Base-by-base conservation (phyloP, 345 rosid species). In the Eucalyptus grandis region DNA sequence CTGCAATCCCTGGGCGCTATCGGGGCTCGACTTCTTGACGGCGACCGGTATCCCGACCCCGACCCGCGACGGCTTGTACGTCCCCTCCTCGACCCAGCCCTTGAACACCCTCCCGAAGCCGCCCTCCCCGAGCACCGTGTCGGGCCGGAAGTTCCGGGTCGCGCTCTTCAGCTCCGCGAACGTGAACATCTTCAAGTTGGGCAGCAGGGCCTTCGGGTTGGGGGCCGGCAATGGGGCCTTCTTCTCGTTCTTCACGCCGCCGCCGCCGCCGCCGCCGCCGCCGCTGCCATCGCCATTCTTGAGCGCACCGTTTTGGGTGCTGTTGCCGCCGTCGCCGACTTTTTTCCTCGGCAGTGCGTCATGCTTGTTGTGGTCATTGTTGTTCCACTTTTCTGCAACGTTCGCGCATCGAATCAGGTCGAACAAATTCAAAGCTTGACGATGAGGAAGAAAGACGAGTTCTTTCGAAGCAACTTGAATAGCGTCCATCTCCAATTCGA, bases 21-120 rank as follows among this genome's bases (percentile, higher is more conserved):
- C 97, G 3, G 96, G 94, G 49, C 92, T 95, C 5, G 98, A 96
- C 90, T 94, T 96, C 92, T 96, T 97, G 81, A 97, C 99, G 30
- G 99, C 99, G 8, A 97, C 96, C 8, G 99, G 94, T 80, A 94
- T 94, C 40, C 99, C 99, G 86, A 88, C 89, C 2, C 99, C 98
- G 6, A 86, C 93, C 88, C 87, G 93, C 4, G 99, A 89, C 62
- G 99, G 98, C 22, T 93, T 95, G 34, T 87, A 93, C 2, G 94
- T 96, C 47, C 82, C 93, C 60, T 92, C 95, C 9, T 96, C 98
- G 4, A 96, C 92, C 99, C 99, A 96, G 13, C 99, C 99, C 88
- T 94, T 96, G 89, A 95, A 97, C 43, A 97, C 99, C 89, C 93
- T 92, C 49, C 99, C 99, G 30, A 97, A 97, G 8, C 99, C 99